Conservation (phyloP, 257 asterid species). For the Schizonepeta tenuifolia region DNA sequence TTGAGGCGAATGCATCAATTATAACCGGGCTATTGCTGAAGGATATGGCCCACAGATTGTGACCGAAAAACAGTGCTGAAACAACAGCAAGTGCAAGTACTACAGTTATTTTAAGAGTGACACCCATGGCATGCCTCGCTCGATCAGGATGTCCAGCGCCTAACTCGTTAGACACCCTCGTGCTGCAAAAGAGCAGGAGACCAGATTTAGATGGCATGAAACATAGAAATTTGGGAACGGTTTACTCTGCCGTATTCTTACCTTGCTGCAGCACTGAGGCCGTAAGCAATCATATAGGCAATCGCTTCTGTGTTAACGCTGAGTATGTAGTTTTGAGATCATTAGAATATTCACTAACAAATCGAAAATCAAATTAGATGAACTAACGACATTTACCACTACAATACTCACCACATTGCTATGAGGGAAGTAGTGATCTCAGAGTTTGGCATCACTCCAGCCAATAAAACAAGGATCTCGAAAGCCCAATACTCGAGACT, state of each 20-base stretch:
- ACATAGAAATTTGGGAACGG: neutral
- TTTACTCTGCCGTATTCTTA: constrained; percentile 17
- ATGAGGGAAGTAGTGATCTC: constrained; percentile 68
- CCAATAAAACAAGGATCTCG: constrained; percentile 80
- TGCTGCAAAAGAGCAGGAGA: constrained; percentile 51
- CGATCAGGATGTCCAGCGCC: constrained; percentile 65
- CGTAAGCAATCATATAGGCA: constrained; percentile 66
- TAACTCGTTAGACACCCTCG: constrained; percentile 85
- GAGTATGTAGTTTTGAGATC: neutral
- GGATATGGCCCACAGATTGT: constrained; percentile 63
- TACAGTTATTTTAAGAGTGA: constrained; percentile 57
- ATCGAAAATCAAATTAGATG: neutral
- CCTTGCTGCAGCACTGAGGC: constrained; percentile 89
- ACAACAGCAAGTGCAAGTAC: constrained; percentile 48
- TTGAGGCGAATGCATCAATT: constrained; percentile 48
- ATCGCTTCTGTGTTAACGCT: constrained; percentile 52
- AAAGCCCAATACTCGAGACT: constrained; percentile 92
- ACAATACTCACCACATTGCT: constrained; percentile 72
- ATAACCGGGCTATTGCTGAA: constrained; percentile 66
- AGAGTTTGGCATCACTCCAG: constrained; percentile 85
- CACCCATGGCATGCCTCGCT: constrained; percentile 73
- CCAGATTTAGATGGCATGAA: neutral
- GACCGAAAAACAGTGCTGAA: constrained; percentile 55
- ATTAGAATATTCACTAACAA: neutral
- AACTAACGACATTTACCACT: neutral